Percentiles rank a stretch among this genome's conserved stretches.
Conservation (phyloP, 768 basidiomycete species). For the Termitomyces sp. region DNA sequence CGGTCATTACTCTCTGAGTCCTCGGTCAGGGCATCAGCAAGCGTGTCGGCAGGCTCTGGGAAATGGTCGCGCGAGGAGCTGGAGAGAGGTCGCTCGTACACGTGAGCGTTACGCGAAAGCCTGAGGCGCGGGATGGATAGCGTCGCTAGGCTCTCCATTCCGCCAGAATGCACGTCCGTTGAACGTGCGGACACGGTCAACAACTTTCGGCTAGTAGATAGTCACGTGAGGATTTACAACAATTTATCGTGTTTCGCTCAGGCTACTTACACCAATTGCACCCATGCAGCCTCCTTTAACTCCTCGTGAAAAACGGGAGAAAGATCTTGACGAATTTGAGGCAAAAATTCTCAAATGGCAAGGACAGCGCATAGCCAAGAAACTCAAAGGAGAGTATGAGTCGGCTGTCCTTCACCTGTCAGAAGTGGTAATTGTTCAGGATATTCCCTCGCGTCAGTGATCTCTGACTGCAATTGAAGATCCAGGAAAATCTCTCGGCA, state of each 20-base stretch:
- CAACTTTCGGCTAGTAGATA: background rate
- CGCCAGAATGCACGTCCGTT: conserved; percentile 1
- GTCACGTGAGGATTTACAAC: background rate
- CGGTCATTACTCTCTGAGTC: conserved; percentile 23
- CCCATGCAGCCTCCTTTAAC: conserved; percentile 43
- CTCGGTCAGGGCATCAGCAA: conserved; percentile 21
- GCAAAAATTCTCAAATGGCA: conserved; percentile 63
- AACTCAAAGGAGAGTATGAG: conserved; percentile 76
- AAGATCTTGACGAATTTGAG: conserved; percentile 55
- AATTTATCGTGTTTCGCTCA: background rate
- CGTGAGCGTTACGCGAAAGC: conserved; percentile 24
- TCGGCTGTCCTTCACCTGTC: conserved; percentile 58
- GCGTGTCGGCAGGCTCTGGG: conserved; percentile 25
- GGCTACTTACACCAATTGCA: background rate
- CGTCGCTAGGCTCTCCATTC: conserved; percentile 25
- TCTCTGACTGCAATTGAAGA: conserved; percentile 33
- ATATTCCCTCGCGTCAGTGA: background rate
- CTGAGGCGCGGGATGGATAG: conserved; percentile 32
- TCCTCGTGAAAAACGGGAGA: conserved; percentile 50
- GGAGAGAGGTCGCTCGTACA: conserved; percentile 24
- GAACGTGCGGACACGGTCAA: background rate
- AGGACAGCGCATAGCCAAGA: conserved; percentile 65
- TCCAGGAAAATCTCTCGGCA: conserved; percentile 62
- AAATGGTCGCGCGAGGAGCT: conserved; percentile 31
- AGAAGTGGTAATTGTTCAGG: conserved; percentile 30